These are phyloP conservation scores for Corymbia calophylla DNA, from an alignment of 441 rosid species.

Conservation along the genomic window DNA sequence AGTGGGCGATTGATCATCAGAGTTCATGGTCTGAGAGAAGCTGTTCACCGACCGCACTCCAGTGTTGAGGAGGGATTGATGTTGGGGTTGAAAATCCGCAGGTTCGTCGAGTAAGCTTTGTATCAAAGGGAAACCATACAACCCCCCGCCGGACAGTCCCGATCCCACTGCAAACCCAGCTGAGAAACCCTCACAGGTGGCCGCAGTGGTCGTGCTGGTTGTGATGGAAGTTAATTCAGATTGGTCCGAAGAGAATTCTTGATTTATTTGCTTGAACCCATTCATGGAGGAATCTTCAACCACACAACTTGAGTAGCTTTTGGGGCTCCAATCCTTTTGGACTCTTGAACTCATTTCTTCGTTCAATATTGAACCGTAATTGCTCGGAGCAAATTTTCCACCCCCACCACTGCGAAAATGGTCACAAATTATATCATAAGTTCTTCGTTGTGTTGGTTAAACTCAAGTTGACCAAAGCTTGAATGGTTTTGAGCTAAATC, in stretches of 20 bases:
- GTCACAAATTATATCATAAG: background rate
- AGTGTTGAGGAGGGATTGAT: slow-evolving; percentile 29
- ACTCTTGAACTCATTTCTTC: slow-evolving; percentile 19
- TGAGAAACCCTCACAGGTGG: slow-evolving; percentile 15
- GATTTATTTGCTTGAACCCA: slow-evolving; percentile 22
- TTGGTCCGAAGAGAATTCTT: slow-evolving; percentile 36
- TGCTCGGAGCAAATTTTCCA: slow-evolving; percentile 19
- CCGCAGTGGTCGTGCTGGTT: background rate
- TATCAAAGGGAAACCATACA: slow-evolving; percentile 40
- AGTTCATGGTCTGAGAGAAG: slow-evolving; percentile 19
- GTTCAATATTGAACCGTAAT: slow-evolving; percentile 20
- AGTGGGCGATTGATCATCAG: slow-evolving; percentile 19
- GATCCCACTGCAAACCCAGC: background rate
- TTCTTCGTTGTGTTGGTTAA: background rate
- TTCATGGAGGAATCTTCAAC: slow-evolving; percentile 23
- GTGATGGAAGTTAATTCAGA: slow-evolving; percentile 5
- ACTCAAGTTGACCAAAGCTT: background rate
- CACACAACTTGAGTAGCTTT: slow-evolving; percentile 18
- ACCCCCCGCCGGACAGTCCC: background rate
- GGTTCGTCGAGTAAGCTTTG: slow-evolving; percentile 46
- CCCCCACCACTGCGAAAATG: slow-evolving; percentile 5
- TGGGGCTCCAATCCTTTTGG: slow-evolving; percentile 43
- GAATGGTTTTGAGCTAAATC: background rate
- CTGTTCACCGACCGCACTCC: slow-evolving; percentile 24
- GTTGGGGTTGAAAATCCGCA: slow-evolving; percentile 12